Percentiles rank a stretch among this genome's conserved stretches.
Evolutionary conservation across 2,329 filamentous ascomycete genomes (phyloP).

Genomic region (Dactylellina sp.): DNA sequence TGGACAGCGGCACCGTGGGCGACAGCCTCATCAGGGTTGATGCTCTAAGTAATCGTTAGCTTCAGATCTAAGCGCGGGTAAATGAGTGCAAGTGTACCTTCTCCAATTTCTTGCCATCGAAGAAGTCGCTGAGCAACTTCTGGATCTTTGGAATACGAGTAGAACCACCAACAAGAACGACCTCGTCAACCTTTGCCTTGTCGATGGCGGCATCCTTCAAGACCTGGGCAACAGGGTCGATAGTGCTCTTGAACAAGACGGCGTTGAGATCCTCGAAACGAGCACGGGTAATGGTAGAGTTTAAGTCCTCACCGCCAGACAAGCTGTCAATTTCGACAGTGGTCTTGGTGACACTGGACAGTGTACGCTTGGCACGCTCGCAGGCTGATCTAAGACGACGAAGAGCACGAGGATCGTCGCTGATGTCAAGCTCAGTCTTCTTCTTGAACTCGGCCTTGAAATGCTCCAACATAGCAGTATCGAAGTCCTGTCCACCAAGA

Average conservation of each 20-base stretch:
- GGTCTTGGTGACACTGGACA: slow-evolving; percentile 96
- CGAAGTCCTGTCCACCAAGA: slow-evolving; percentile 94
- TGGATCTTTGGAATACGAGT: slow-evolving; percentile 99
- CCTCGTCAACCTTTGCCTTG: slow-evolving; percentile 95
- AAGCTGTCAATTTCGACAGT: slow-evolving; percentile 99
- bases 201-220: slow-evolving; percentile 90
- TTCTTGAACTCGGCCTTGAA: slow-evolving; percentile 94
- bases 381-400: slow-evolving; percentile 96
- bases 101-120: slow-evolving; percentile 99
- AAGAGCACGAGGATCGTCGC: slow-evolving; percentile 87
- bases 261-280: slow-evolving; percentile 99
- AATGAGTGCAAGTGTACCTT: slow-evolving; percentile 68
- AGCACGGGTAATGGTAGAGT: slow-evolving; percentile 95
- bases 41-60: slow-evolving; percentile 71
- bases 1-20: slow-evolving; percentile 99
- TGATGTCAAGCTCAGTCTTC: slow-evolving; percentile 81
- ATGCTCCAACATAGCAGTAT: slow-evolving; percentile 93
- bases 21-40: slow-evolving; percentile 99
- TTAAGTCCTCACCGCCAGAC: slow-evolving; percentile 98
- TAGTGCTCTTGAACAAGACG: slow-evolving; percentile 91
- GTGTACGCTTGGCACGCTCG: slow-evolving; percentile 99
- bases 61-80: too few species aligned
- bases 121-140: slow-evolving; percentile 99
- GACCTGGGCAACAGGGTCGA: slow-evolving; percentile 95
- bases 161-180: slow-evolving; percentile 97